Conservation (phyloP, 2,329 filamentous ascomycete species). For the Myriosclerotinia curreyana region DNA sequence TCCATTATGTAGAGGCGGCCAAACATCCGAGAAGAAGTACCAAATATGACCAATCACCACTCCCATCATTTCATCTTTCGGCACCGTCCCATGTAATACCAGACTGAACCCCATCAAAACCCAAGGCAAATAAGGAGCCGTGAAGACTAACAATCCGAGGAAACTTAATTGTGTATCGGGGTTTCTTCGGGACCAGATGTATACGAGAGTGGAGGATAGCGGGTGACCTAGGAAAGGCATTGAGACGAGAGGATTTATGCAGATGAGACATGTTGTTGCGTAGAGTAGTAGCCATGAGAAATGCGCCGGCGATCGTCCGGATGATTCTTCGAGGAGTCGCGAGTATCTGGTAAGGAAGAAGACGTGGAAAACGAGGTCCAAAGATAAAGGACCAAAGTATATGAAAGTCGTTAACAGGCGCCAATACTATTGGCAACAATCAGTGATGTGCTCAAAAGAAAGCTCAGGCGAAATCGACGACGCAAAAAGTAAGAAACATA, state of each 20-base stretch:
- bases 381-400: constrained; percentile 91
- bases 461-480: constrained; percentile 12
- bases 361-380: constrained; percentile 95
- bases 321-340: constrained; percentile 88
- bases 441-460: background rate
- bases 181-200: constrained; percentile 96
- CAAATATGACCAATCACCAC: constrained; percentile 93
- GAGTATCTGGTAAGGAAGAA: constrained; percentile 98
- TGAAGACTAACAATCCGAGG: constrained; percentile 84
- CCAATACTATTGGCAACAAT: constrained; percentile 69
- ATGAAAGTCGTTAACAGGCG: constrained; percentile 93
- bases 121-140: constrained; percentile 92
- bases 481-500: constrained; percentile 44
- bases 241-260: constrained; percentile 80
- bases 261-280: constrained; percentile 73
- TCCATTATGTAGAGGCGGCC: constrained; percentile 83
- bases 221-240: constrained; percentile 95
- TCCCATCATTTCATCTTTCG: constrained; percentile 94
- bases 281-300: constrained; percentile 95
- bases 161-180: constrained; percentile 88
- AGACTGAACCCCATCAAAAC: constrained; percentile 91
- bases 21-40: constrained; percentile 98
- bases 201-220: constrained; percentile 87
- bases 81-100: constrained; percentile 82
- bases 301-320: constrained; percentile 84